Percentiles rank a stretch among this genome's conserved stretches.
These are phyloP conservation scores for Salvia hispanica DNA, from an alignment of 257 asterid species.

Conservation along the genomic window DNA sequence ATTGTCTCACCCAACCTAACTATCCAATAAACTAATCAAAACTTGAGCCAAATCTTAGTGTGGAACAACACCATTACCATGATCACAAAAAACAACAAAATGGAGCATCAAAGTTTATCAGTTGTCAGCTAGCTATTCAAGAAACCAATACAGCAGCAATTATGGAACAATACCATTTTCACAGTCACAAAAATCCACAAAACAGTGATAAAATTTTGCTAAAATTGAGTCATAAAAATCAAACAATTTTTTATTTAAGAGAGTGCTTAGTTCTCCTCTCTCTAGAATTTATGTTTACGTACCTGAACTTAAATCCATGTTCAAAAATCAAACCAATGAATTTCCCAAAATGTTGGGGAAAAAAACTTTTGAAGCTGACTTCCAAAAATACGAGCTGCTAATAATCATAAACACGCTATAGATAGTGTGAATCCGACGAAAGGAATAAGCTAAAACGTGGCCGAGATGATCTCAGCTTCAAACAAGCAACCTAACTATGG, in stretches of 20 bases:
- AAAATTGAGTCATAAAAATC: background rate
- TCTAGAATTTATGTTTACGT: conserved; percentile 15
- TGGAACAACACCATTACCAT: background rate
- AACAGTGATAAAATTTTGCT: background rate
- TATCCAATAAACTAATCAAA: background rate
- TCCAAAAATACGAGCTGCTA: conserved; percentile 24
- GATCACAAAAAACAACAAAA: background rate
- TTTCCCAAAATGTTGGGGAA: conserved; percentile 13
- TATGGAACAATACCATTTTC: background rate
- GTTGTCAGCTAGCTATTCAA: background rate
- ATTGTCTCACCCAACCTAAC: conserved; percentile 13
- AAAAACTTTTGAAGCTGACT: conserved; percentile 11
- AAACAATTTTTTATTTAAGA: background rate
- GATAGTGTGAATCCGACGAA: conserved; percentile 39
- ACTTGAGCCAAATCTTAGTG: background rate
- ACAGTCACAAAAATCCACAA: background rate
- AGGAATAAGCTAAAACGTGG: conserved; percentile 37
- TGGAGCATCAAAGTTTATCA: conserved; percentile 19
- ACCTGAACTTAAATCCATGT: conserved; percentile 61
- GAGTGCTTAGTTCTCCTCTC: background rate
- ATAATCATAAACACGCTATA: conserved; percentile 35
- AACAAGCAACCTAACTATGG: conserved; percentile 32
- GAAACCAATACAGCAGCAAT: background rate
- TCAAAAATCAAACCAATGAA: background rate
- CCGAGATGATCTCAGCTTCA: conserved; percentile 31